Evolutionary conservation across 2,329 filamentous ascomycete species (phyloP).

Genomic region (Mycogone perniciosa): DNA sequence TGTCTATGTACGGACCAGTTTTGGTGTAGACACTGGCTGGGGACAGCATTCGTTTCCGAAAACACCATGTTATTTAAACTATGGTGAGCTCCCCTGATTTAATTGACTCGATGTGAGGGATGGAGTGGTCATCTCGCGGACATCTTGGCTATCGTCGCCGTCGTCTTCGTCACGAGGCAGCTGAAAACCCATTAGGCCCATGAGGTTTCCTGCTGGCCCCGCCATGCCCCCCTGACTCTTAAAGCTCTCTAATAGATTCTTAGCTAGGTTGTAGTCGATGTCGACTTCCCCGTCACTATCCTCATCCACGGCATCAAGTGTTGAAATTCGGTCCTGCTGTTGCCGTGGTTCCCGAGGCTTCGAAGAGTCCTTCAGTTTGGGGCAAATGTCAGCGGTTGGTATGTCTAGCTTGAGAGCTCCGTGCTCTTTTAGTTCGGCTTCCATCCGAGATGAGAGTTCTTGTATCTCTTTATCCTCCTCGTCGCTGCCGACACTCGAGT

Average conservation of each 20-base stretch:
- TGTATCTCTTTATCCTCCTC: conserved; percentile 56
- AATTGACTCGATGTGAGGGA: not conserved
- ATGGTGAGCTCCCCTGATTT: no score
- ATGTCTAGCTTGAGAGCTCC: conserved; percentile 55
- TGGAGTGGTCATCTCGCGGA: not conserved
- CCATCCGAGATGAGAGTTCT: conserved; percentile 62
- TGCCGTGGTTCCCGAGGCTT: conserved; percentile 8
- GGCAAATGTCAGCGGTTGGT: conserved; percentile 7
- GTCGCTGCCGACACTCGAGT: conserved; percentile 31
- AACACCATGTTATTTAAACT: no score
- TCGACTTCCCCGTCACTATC: conserved; percentile 56
- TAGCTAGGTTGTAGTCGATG: conserved; percentile 80
- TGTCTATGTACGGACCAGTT: no score
- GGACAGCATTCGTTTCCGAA: no score
- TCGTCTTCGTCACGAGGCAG: conserved; percentile 74
- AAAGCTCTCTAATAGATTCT: conserved; percentile 87
- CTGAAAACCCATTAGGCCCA: conserved; percentile 77
- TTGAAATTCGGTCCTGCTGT: conserved; percentile 13
- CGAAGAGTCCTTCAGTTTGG: conserved; percentile 1
- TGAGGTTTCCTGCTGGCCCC: conserved; percentile 80
- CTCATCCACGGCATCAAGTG: conserved; percentile 35
- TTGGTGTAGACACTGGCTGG: no score
- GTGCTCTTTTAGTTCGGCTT: conserved; percentile 62
- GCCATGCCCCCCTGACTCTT: conserved; percentile 81
- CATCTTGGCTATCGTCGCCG: conserved; percentile 24